phyloP scores from a whole-genome alignment of 73 alveolate genomes.

The Paramecium sonneborni region DNA sequence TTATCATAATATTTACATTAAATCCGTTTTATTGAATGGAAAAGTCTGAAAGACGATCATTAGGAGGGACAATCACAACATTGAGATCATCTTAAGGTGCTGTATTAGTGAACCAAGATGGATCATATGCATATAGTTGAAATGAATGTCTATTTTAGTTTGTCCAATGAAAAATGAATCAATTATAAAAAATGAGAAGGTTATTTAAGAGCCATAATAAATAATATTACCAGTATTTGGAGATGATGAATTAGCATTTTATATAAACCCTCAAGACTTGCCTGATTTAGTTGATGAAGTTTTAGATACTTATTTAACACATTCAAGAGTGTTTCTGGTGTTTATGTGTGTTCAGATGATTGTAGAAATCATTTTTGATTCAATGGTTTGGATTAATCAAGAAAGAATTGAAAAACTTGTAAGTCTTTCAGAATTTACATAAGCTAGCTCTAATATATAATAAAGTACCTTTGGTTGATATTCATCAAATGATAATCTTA shows the following conservation, averaged over 20 bases:
- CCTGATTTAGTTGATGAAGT: slow-evolving; percentile 44
- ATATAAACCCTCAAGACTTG: not conserved
- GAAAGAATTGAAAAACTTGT: not conserved
- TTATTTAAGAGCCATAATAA: not conserved
- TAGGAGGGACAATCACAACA: not conserved
- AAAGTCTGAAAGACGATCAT: slow-evolving; percentile 20
- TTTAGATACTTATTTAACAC: slow-evolving; percentile 10
- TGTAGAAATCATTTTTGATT: slow-evolving; percentile 18
- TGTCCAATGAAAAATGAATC: not conserved
- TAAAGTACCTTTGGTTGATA: not conserved
- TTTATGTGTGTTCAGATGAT: not conserved
- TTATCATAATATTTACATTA: not conserved
- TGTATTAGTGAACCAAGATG: not conserved
- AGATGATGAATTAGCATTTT: slow-evolving; percentile 38
- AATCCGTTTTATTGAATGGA: not conserved
- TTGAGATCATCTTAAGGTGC: not conserved
- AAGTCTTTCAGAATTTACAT: not conserved
- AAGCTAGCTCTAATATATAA: not conserved
- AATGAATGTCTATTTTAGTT: not conserved
- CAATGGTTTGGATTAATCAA: not conserved
- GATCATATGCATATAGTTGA: not conserved
- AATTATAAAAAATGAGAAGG: not conserved
- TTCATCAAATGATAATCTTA: not conserved
- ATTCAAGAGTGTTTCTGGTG: not conserved
- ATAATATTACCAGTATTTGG: slow-evolving; percentile 17